Conservation (phyloP, 805 yeast genomes). For the Pichia scutulata region DNA sequence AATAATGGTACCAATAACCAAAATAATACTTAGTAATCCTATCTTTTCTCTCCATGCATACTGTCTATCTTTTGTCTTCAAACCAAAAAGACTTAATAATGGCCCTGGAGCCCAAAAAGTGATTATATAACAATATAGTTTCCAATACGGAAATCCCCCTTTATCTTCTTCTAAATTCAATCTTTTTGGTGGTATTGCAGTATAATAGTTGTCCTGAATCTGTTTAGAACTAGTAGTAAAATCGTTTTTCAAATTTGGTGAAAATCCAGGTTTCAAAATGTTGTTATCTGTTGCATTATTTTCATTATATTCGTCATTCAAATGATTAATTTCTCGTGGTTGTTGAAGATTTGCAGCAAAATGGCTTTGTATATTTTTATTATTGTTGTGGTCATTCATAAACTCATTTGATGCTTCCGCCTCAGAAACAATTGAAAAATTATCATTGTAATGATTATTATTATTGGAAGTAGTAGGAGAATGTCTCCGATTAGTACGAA, state of each 20-base stretch:
- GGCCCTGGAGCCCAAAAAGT: conserved; percentile 94
- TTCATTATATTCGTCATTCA: conserved; percentile 43
- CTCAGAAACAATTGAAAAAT: neutral
- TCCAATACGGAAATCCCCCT: conserved; percentile 49
- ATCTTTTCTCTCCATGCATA: conserved; percentile 97
- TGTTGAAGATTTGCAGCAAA: neutral
- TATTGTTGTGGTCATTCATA: neutral
- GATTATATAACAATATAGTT: conserved; percentile 64
- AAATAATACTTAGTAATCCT: conserved; percentile 70
- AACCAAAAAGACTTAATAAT: conserved; percentile 61
- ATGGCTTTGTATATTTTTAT: neutral
- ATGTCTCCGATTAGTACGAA: neutral
- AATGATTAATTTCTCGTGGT: conserved; percentile 30
- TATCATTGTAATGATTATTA: neutral
- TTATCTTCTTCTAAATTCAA: conserved; percentile 17
- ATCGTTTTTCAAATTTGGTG: conserved; percentile 18
- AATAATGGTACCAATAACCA: conserved; percentile 65
- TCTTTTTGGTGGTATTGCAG: conserved; percentile 19
- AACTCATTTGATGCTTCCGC: neutral
- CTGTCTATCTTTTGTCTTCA: conserved; percentile 73
- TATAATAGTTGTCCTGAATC: conserved; percentile 4
- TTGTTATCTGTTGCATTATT: neutral
- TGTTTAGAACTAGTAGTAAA: neutral
- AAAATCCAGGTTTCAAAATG: conserved; percentile 17
- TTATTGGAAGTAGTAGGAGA: neutral